These are phyloP conservation scores for Diospyros kaki DNA, from an alignment of 148 eudicot species.

Conservation along the genomic window DNA sequence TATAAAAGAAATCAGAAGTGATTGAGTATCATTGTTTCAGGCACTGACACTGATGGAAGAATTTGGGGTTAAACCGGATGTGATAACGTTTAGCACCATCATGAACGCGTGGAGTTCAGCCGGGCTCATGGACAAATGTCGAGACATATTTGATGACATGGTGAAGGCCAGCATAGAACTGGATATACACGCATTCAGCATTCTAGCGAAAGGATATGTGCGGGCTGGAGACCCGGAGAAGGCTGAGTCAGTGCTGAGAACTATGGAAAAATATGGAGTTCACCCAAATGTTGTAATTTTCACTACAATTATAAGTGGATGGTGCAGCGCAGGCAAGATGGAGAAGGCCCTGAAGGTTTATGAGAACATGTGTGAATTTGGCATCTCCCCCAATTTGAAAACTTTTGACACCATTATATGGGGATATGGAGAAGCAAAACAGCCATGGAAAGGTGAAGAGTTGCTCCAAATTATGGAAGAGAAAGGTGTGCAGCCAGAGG, in stretches of 20 bases:
- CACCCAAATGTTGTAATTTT: conserved; percentile 73
- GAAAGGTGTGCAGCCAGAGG: conserved; percentile 48
- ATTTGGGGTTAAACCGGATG: conserved; percentile 86
- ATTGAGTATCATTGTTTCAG: conserved; percentile 28
- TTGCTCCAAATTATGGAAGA: conserved; percentile 55
- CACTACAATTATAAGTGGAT: conserved; percentile 89
- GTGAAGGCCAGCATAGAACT: conserved; percentile 66
- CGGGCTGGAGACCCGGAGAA: conserved; percentile 70
- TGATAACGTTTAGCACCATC: conserved; percentile 89
- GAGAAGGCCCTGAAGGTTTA: conserved; percentile 57
- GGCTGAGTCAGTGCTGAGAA: conserved; percentile 54
- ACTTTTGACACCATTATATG: conserved; percentile 80
- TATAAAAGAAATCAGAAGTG: too few species aligned
- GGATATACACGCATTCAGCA: conserved; percentile 71
- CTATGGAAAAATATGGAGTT: conserved; percentile 49
- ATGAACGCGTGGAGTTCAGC: conserved; percentile 96
- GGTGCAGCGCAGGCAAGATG: conserved; percentile 90
- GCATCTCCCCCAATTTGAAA: conserved; percentile 68
- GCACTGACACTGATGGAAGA: conserved; percentile 76
- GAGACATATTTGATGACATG: conserved; percentile 74
- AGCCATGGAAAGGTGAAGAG: conserved; percentile 89
- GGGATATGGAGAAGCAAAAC: conserved; percentile 89
- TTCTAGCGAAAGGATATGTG: conserved; percentile 92
- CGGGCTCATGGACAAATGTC: conserved; percentile 83
- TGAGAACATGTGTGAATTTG: conserved; percentile 62